Percentiles rank a stretch among this genome's conserved stretches.
Conservation (phyloP, 805 yeast species). For the Barnettozyma vustinii region DNA sequence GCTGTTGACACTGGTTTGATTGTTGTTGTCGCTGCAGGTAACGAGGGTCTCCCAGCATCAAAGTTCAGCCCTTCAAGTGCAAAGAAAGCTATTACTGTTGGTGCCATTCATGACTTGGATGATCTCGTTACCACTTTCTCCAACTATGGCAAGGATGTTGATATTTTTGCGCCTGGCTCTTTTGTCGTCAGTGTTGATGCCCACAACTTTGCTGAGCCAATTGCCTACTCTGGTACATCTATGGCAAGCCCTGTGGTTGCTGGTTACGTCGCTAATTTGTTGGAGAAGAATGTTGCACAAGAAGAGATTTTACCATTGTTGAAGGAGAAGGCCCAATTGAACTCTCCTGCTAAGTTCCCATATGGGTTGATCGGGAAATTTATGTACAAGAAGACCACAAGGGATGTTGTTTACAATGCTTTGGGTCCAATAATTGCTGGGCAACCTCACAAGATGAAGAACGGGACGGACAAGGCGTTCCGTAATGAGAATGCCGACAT, state of each 20-base stretch:
- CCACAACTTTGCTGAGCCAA: slow-evolving; percentile 17
- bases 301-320: slow-evolving; percentile 29
- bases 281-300: slow-evolving; percentile 45
- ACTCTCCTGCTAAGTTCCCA: slow-evolving; percentile 40
- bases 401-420: slow-evolving; percentile 11
- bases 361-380: slow-evolving; percentile 17
- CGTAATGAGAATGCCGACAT: neutral
- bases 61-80: slow-evolving; percentile 81
- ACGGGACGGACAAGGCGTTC: neutral
- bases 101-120: slow-evolving; percentile 72
- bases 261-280: slow-evolving; percentile 54
- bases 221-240: slow-evolving; percentile 62
- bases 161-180: slow-evolving; percentile 78
- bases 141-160: slow-evolving; percentile 86
- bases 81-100: slow-evolving; percentile 65
- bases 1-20: slow-evolving; percentile 66
- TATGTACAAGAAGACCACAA: slow-evolving; percentile 6
- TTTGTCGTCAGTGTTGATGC: slow-evolving; percentile 51
- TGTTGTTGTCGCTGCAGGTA: slow-evolving; percentile 84
- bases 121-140: slow-evolving; percentile 72
- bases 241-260: slow-evolving; percentile 75
- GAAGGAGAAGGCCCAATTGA: slow-evolving; percentile 17
- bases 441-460: neutral
- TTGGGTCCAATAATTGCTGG: slow-evolving; percentile 1
- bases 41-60: slow-evolving; percentile 70